A percentile compares a stretch with the other conserved stretches of the same genome.
Evolutionary conservation across 768 basidiomycete species (phyloP).

Genomic region (Panaeolus papilionaceus): DNA sequence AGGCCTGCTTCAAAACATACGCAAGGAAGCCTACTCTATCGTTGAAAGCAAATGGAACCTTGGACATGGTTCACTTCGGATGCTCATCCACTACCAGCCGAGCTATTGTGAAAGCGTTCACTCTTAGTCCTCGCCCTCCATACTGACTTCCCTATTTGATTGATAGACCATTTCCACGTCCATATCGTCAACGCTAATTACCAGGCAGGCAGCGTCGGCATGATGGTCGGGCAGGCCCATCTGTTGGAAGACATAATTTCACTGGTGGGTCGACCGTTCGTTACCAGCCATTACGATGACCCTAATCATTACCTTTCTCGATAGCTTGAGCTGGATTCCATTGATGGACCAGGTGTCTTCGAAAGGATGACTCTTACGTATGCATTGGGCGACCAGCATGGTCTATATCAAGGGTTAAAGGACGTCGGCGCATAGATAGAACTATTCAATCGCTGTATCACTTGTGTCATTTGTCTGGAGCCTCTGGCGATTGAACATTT

Average conservation of each 20-base stretch:
- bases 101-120: slow-evolving; percentile 75
- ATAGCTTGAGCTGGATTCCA: slow-evolving; percentile 65
- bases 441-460: no score
- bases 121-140: not conserved
- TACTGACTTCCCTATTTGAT: not conserved
- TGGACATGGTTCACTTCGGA: slow-evolving; percentile 62
- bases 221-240: slow-evolving; percentile 91
- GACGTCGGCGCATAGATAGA: not conserved
- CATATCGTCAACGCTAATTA: slow-evolving; percentile 87
- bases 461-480: no score
- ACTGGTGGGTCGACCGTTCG: slow-evolving; percentile 53
- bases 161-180: slow-evolving; percentile 89
- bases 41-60: slow-evolving; percentile 74
- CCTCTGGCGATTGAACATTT: no score
- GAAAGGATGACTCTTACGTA: slow-evolving; percentile 83
- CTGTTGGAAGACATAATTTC: slow-evolving; percentile 92
- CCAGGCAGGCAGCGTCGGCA: slow-evolving; percentile 62
- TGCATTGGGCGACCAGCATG: slow-evolving; percentile 83
- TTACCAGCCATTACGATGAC: not conserved
- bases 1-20: slow-evolving; percentile 69
- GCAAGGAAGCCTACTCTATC: slow-evolving; percentile 54
- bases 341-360: slow-evolving; percentile 59
- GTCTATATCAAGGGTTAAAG: slow-evolving; percentile 24
- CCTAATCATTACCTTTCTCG: not conserved
- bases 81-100: slow-evolving; percentile 96